Conservation (phyloP, 2,329 filamentous ascomycete species). For the Fusarium nematophilum region DNA sequence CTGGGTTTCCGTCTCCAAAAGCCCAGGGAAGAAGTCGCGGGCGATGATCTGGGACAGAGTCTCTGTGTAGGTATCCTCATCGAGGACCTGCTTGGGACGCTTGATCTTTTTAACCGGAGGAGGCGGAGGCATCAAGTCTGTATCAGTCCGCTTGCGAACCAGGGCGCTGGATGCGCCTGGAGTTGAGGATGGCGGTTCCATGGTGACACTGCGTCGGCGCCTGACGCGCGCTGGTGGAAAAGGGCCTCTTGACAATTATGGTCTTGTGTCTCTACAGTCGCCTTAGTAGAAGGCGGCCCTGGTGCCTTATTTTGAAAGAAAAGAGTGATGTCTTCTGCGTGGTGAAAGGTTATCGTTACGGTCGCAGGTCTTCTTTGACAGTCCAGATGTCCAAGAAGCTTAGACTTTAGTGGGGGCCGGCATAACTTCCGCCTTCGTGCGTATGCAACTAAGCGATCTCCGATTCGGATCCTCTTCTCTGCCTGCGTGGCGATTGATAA, state of each 20-base stretch:
- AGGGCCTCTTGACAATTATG: neutral
- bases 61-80: constrained; percentile 93
- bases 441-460: constrained; percentile 42
- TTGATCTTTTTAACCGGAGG: constrained; percentile 90
- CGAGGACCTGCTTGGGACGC: constrained; percentile 85
- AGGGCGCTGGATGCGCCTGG: constrained; percentile 65
- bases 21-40: constrained; percentile 94
- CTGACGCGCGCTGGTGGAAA: neutral
- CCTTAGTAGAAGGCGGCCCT: neutral
- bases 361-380: constrained; percentile 1
- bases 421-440: constrained; percentile 18
- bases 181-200: constrained; percentile 48
- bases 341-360: neutral
- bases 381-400: neutral
- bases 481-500: constrained; percentile 39
- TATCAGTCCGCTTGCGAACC: constrained; percentile 75
- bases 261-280: too few relatives aligned
- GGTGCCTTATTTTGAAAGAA: neutral
- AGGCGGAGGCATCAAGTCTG: constrained; percentile 84
- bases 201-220: constrained; percentile 32
- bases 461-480: neutral
- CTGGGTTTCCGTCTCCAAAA: constrained; percentile 86
- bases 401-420: constrained; percentile 17
- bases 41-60: constrained; percentile 94
- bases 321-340: neutral